These are phyloP conservation scores for Gaultheria prostrata DNA, from an alignment of 148 eudicot species.

Conservation along the genomic window DNA sequence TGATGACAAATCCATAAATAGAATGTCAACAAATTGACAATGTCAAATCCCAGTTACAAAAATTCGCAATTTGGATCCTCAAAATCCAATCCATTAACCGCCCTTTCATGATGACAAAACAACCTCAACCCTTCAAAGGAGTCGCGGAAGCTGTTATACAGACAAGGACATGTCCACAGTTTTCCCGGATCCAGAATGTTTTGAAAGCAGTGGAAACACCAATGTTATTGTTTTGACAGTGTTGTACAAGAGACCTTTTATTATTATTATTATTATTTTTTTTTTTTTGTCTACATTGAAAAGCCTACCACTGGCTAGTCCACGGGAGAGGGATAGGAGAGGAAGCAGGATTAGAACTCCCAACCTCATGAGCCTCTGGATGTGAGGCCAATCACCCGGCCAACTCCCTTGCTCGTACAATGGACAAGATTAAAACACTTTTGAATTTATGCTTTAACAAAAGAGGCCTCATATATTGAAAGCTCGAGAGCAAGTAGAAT, in stretches of 20 bases:
- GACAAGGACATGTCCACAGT: not conserved
- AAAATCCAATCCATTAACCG: constrained; percentile 7
- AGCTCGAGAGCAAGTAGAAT: not conserved
- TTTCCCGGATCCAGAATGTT: not conserved
- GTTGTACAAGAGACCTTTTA: too few species aligned
- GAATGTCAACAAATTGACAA: not conserved
- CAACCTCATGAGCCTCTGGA: not conserved
- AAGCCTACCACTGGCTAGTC: not conserved
- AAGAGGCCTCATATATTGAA: not conserved
- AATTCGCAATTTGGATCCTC: not conserved
- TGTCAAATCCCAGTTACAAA: not conserved
- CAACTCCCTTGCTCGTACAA: not conserved
- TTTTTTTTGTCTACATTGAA: too few species aligned
- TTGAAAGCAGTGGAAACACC: not conserved
- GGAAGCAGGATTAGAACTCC: not conserved
- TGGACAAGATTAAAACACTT: not conserved
- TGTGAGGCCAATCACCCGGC: not conserved
- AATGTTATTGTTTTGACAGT: not conserved
- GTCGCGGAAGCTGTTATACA: not conserved
- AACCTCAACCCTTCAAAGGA: not conserved
- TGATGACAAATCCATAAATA: not conserved
- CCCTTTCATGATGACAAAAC: not conserved
- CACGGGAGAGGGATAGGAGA: not conserved
- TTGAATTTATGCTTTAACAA: not conserved
- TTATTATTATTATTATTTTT: too few species aligned